Base-by-base conservation (phyloP, 1,139 yeast species). In the Diutina catenulata region DNA sequence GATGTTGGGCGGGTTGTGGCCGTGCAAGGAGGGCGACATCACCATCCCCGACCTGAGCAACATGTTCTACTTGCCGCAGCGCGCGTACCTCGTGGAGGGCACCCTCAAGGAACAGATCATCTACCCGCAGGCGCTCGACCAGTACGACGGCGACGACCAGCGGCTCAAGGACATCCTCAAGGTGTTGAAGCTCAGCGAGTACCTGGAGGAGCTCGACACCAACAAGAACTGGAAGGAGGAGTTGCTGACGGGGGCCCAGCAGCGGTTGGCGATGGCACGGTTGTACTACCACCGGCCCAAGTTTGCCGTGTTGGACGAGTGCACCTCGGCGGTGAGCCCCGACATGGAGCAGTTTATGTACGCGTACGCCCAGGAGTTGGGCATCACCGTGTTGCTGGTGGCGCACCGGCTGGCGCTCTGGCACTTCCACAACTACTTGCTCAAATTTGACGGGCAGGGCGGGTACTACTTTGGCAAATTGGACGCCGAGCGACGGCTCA, bases 281-380 rank as follows among this genome's bases (percentile, higher is more conserved):
- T 66, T 88, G 56, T 88, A 82, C 53, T 88, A 87, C 53, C 96
- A 88, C 55, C 73, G 71, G 50, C 97, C 97, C 2, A 80, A 77
- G 57, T 88, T 86, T 64, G 96, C 96, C 0, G 95, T 88, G 22
- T 65, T 88, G 46, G 97, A 88, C 59, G 96, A 88, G 60, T 88
- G 96, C 58, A 88, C 97, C 0, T 84, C 95, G 5, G 91, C 95
- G 1, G 94, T 87, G 2, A 79, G 95, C 0, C 83, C 94, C 16
- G 86, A 81, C 45, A 80, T 87, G 76, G 97, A 88, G 55, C 86
- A 81, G 43, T 77, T 79, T 48, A 86, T 91, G 86, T 88, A 88
- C 53, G 60, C 76, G 39, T 84, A 83, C 53, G 95, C 96, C 0
- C 84, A 81, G 51, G 64, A 69, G 22, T 65, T 84, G 45, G 87